These are phyloP conservation scores for Hypoxylon sp. DNA, from an alignment of 2,329 filamentous ascomycete species.

Conservation along the genomic window DNA sequence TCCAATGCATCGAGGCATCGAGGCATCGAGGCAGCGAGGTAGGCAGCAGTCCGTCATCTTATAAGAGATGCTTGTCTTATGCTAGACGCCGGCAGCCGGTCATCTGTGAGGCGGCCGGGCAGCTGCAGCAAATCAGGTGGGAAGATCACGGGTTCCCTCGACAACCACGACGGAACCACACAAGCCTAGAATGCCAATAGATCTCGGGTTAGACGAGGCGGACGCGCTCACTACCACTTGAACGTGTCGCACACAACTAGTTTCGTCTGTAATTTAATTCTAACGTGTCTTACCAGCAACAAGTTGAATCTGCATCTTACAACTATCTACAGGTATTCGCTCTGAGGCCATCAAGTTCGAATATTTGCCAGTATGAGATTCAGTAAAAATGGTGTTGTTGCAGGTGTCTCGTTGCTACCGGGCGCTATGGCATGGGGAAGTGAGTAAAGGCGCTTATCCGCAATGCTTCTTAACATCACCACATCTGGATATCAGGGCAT, in stretches of 20 bases:
- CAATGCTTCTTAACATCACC: neutral
- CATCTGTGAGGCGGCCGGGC: constrained; percentile 26
- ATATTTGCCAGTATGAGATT: constrained; percentile 42
- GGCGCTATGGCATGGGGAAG: constrained; percentile 53
- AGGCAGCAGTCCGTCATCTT: constrained; percentile 1
- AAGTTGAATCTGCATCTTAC: neutral
- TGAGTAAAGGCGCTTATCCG: constrained; percentile 42
- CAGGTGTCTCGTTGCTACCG: constrained; percentile 46
- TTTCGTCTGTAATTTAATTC: neutral
- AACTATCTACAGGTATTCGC: constrained; percentile 7
- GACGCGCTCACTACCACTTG: constrained; percentile 4
- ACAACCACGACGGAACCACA: constrained; percentile 27
- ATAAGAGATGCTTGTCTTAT: constrained; percentile 3
- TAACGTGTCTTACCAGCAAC: neutral
- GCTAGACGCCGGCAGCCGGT: constrained; percentile 19
- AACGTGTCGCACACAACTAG: constrained; percentile 17
- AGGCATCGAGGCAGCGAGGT: too few relatives aligned
- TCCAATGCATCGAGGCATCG: too few relatives aligned
- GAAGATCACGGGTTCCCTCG: constrained; percentile 36
- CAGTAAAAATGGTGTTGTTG: constrained; percentile 35
- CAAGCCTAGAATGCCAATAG: neutral
- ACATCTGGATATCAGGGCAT: neutral
- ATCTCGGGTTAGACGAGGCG: neutral
- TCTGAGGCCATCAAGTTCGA: too few relatives aligned
- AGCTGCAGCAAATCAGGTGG: constrained; percentile 33